Evolutionary conservation across 371 early-diverging fungal species (phyloP), one percentile per base, ranked within the genome.

Genomic region (Saksenaea oblongispora): DNA sequence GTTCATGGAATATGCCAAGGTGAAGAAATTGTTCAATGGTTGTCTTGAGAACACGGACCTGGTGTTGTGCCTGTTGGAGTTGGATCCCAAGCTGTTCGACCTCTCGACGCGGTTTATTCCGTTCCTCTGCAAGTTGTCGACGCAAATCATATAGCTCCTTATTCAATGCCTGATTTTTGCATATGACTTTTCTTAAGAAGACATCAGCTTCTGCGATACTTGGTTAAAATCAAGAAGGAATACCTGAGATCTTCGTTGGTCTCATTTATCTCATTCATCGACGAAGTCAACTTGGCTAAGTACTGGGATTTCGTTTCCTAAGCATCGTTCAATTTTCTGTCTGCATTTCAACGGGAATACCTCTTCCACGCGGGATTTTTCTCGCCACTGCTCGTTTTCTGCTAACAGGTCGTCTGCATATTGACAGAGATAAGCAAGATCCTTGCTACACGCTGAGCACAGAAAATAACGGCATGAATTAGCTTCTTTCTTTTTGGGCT

Each of bases 21-120:
- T 74, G 70, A 34, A 79, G 54, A 56, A 79, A 73, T 36, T 79
- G 79, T 44, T 75, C 79, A 76, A 79, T 75, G 1, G 79, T 75
- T 27, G 79, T 65, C 41, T 79, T 79, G 34, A 79, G 58, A 9
- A 79, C 65, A 10, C 72, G 64, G 0, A 79, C 74, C 56, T 79
- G 76, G 14, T 72, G 70, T 58, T 75, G 73, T 15, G 74, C 61
- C 37, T 73, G 79, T 0, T 71, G 72, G 39, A 79, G 70, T 28
- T 79, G 76, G 39, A 39, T 3, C 2, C 39, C 39, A 11, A 39
- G 39, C 10, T 39, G 39, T 39, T 39, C 39, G 1, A 39, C 39
- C 11, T 39, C 39, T 11, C 39, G 2, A 39, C n/a, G 39, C n/a
- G 39, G 39, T 11, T n/a, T 39, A 11, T 11, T 39, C 10, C 39